Evolutionary conservation across 2,329 filamentous ascomycete species (phyloP).

Genomic region (Lecanicillium sp.): DNA sequence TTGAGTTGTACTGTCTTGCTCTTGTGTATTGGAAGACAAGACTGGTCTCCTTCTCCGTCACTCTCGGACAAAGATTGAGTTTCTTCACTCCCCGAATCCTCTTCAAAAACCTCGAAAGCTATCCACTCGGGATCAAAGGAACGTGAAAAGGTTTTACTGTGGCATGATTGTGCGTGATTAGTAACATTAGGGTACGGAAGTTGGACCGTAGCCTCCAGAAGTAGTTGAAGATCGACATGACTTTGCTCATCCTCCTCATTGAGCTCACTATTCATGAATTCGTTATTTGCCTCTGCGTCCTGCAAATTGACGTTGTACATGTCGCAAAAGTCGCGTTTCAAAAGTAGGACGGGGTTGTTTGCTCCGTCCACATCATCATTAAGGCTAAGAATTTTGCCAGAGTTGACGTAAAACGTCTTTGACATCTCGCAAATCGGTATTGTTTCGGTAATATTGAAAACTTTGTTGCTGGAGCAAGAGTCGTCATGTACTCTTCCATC

Average conservation of each 20-base stretch:
- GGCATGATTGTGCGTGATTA: no score
- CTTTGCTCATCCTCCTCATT: constrained; percentile 28
- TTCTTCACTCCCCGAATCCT: constrained; percentile 39
- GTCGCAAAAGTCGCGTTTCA: constrained; percentile 19
- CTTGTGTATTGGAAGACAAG: constrained; percentile 8
- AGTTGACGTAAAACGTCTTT: constrained; percentile 91
- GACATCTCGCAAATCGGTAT: constrained; percentile 56
- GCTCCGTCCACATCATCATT: constrained; percentile 40
- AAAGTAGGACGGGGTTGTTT: constrained; percentile 25
- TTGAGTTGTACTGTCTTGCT: no score
- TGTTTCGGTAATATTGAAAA: constrained; percentile 44
- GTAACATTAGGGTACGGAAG: no score
- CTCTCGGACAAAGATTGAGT: constrained; percentile 27
- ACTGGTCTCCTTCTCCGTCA: constrained; percentile 35
- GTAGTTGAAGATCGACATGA: constrained; percentile 38
- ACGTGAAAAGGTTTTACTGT: constrained; percentile 49
- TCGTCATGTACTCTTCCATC: constrained; percentile 45
- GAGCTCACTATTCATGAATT: constrained; percentile 10
- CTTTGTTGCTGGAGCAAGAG: constrained; percentile 31
- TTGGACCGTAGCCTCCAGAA: constrained; percentile 16
- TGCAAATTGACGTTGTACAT: no score
- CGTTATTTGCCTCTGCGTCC: no score
- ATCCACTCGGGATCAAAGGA: constrained; percentile 86
- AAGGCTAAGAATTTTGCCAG: constrained; percentile 82
- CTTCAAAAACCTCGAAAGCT: constrained; percentile 75